These are phyloP conservation scores for Flueggea neowawraea DNA, from an alignment of 441 rosid genomes.

Conservation along the genomic window DNA sequence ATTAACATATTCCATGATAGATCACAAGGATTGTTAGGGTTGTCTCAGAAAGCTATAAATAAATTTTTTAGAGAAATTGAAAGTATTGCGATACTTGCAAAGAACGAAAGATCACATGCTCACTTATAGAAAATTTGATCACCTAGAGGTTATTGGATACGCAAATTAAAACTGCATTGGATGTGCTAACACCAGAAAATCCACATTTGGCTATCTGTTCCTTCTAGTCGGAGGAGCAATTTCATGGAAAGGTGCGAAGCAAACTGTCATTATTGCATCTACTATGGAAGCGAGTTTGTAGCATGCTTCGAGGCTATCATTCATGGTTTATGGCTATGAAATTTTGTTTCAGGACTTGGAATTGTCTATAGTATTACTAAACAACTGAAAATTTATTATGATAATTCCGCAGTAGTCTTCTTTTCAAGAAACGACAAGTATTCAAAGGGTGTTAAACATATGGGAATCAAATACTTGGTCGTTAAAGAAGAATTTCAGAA, in stretches of 20 bases:
- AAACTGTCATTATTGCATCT: not conserved
- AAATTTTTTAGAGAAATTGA: too few relatives aligned
- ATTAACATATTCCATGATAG: too few relatives aligned
- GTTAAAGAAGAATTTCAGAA: not conserved
- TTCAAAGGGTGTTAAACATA: not conserved
- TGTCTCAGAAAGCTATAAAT: too few relatives aligned
- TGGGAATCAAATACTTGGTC: not conserved
- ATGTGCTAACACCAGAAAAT: too few relatives aligned
- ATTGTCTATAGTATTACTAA: conserved; percentile 2
- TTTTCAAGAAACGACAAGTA: conserved; percentile 2
- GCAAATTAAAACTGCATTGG: too few relatives aligned
- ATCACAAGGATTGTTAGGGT: too few relatives aligned
- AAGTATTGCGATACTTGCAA: too few relatives aligned
- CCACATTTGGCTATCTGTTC: too few relatives aligned
- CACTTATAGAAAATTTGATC: too few relatives aligned
- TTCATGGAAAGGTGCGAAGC: conserved; percentile 1
- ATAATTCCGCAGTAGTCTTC: not conserved
- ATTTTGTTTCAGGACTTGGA: conserved; percentile 5
- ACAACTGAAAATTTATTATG: conserved; percentile 1
- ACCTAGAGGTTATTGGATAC: too few relatives aligned
- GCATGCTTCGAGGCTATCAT: conserved; percentile 2
- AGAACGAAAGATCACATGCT: not conserved
- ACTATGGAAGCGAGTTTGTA: conserved; percentile 6
- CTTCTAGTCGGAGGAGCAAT: too few relatives aligned
- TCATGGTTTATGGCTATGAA: not conserved